Base-by-base conservation (phyloP, 805 yeast species). In the Yarrowia sp. region DNA sequence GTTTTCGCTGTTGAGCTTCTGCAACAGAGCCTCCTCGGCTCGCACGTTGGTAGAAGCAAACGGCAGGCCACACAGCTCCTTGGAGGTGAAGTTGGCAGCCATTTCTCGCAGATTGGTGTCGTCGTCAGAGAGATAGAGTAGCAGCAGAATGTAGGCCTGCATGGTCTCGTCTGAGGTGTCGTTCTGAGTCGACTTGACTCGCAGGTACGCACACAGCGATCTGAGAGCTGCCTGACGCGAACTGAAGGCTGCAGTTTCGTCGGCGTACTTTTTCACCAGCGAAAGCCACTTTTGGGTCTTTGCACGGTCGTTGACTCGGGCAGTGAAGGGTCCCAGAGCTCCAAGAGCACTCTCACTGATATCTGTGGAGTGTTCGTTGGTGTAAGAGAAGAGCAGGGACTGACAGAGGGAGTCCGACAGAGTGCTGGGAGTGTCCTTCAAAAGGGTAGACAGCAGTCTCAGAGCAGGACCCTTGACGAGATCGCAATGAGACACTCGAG, bases 81-180 rank as follows among this genome's bases (percentile, higher is more conserved):
- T 56, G 2, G 82, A 75, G 16, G 87, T 75, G 68, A 79, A 80
- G 1, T 72, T 56, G 0, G 90, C 80, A 0, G 90, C 84, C 2
- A 72, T 16, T 0, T 77, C 76, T 69, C 96, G 79, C 7, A 90
- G 77, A 14, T 82, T 86, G 12, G 81, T 85, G 72, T 89, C 94
- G 73, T 91, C 97, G 76, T 91, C 97, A 43, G 68, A 77, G 71
- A 75, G 66, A 41, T 70, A 74, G 14, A 52, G 38, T 59, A 66
- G 70, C 38, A 78, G 70, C 9, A 64, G 43, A 48, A 70, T 46
- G 41, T 68, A 64, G 5, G 71, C 69, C 10, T 38, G 58, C 67
- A 63, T 63, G 19, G 48, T 38, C 45, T 49, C 56, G 2, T 15
- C 14, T 9, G 56, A 48, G 2, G 55, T 26, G 12, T 46, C 48